Evolutionary conservation across 2,329 filamentous ascomycete genomes (phyloP).

Genomic region (Arachnomyces sp.): DNA sequence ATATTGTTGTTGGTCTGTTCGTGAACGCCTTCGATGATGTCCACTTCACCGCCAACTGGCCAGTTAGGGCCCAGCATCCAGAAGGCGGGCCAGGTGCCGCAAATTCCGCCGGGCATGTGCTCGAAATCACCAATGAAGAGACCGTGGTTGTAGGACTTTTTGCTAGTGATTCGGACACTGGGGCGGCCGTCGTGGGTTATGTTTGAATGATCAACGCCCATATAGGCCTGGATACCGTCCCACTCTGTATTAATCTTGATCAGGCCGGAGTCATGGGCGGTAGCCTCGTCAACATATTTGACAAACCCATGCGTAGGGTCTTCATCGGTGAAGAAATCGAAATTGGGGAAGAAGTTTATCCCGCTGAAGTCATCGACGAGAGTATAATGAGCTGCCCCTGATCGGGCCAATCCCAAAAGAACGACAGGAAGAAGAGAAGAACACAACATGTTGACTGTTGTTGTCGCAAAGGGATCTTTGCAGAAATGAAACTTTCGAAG

Average conservation of each 20-base stretch:
- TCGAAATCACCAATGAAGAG: conserved; percentile 42
- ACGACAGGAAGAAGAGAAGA: no score
- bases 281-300: conserved; percentile 38
- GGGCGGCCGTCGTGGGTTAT: conserved; percentile 33
- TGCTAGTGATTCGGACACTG: conserved; percentile 39
- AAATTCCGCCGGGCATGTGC: conserved; percentile 42
- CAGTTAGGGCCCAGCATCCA: conserved; percentile 38
- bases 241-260: conserved; percentile 24
- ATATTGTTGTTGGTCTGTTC: conserved; percentile 36
- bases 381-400: conserved; percentile 6
- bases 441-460: no score
- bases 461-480: no score
- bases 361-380: conserved; percentile 38
- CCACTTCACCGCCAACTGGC: conserved; percentile 42
- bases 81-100: conserved; percentile 47
- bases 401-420: no score
- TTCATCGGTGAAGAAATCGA: conserved; percentile 40
- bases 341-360: conserved; percentile 42
- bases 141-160: conserved; percentile 38
- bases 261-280: conserved; percentile 30
- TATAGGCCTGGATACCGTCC: conserved; percentile 27
- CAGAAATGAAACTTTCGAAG: no score
- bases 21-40: conserved; percentile 48
- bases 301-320: conserved; percentile 47
- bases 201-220: conserved; percentile 39